Evolutionary conservation across 352 stramenopile genomes (phyloP), one percentile per base, ranked within the genome.

Genomic region (Halophytophthora batemanensis): DNA sequence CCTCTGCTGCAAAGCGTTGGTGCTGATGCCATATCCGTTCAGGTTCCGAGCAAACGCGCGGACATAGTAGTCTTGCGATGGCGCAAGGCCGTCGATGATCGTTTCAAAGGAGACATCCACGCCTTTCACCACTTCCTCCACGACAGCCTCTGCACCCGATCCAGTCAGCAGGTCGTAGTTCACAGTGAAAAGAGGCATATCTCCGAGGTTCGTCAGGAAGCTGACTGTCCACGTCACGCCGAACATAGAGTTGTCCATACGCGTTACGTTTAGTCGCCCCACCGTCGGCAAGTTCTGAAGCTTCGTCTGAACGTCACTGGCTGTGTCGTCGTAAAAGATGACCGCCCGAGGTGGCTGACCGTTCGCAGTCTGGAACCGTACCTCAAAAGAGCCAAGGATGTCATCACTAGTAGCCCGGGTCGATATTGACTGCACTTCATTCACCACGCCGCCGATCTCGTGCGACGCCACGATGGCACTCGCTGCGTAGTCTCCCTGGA

Each of bases 251-350:
- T 86, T 87, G 3, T 49, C 42, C 1, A 36, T 53, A 6, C 67
- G 71, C 14, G 72, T 83, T 23, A 93, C 76, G 38, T 86, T 86
- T 21, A 90, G 28, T 3, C 66, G 66, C 2, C 82, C 82, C 21
- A 90, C 59, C 0, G 79, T 82, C 22, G 82, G 63, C 1, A 93
- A 21, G 18, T 66, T 80, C 43, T 93, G 74, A 1, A 93, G 61
- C 42, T 90, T 93, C 5, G 78, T 83, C 35, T 78, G 71, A n/a
- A 93, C 66, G 39, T 93, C 82, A 0, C 49, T 50, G 15, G 77
- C 75, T 7, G 77, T 90, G 38, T 93, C 82, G 37, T 90, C 74
- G 50, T 66, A 76, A 53, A 86, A 85, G 45, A 93, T 71, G 2
- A 82, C 59, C 22, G 66, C 79, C 7, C 70, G 69, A 2, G 45